These are phyloP conservation scores for Tephrocybe sp. DNA, from an alignment of 768 basidiomycete species.

Conservation along the genomic window DNA sequence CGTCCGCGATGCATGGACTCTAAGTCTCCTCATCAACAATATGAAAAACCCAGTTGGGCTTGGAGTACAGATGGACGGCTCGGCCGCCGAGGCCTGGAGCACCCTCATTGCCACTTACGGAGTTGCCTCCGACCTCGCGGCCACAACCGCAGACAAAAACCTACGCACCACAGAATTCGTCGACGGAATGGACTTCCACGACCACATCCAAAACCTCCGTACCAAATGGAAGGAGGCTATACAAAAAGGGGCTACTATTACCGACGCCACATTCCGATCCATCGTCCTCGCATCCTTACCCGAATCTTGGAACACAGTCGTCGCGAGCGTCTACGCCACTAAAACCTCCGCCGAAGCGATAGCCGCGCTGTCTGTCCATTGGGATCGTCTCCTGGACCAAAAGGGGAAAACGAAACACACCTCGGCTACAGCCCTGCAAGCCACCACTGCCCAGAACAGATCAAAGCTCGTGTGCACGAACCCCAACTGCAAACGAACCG, in stretches of 20 bases:
- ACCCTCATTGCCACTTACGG: slow-evolving; percentile 17
- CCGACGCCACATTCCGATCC: slow-evolving; percentile 13
- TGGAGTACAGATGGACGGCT: slow-evolving; percentile 21
- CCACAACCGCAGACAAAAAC: slow-evolving; percentile 1
- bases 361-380: not conserved
- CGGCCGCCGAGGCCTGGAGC: slow-evolving; percentile 19
- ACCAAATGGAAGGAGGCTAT: slow-evolving; percentile 18
- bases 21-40: slow-evolving; percentile 18
- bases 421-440: not conserved
- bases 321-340: slow-evolving; percentile 3
- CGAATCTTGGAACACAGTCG: slow-evolving; percentile 14
- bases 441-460: not conserved
- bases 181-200: slow-evolving; percentile 11
- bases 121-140: slow-evolving; percentile 9
- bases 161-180: slow-evolving; percentile 9
- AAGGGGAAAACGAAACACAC: not conserved
- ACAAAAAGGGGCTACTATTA: slow-evolving; percentile 16
- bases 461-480: slow-evolving; percentile 15
- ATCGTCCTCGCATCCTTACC: slow-evolving; percentile 18
- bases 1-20: slow-evolving; percentile 16
- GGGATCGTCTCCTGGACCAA: not conserved
- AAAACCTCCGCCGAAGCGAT: slow-evolving; percentile 8
- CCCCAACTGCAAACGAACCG: slow-evolving; percentile 20
- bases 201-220: slow-evolving; percentile 15
- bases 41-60: slow-evolving; percentile 22